Evolutionary conservation across 2,329 filamentous ascomycete species (phyloP), one percentile per base, ranked within the genome.

Genomic region (Pezizomycotina sp.): DNA sequence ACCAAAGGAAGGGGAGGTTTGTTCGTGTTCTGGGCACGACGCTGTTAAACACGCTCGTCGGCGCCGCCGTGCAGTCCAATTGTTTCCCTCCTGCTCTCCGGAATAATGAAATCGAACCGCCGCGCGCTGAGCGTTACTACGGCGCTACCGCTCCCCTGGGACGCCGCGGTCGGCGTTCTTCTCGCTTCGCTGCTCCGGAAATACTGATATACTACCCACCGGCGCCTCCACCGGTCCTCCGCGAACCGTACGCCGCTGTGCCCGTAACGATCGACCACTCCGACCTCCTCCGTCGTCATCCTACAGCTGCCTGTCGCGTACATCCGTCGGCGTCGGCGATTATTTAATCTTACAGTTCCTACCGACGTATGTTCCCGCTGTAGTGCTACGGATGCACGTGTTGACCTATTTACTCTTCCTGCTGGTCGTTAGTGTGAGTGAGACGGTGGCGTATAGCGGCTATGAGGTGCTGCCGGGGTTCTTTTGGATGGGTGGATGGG

Each of bases 181-280:
- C 54, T 61, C 34, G 70, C 63, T 0, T 53, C 76, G 9, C 27
- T 70, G 2, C 42, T 66, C n/a, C 62, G 73, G 36, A 80, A 60
- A 50, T 71, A 5, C 53, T 83, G 7, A 69, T 73, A 38, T 92
- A 91, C 55, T 66, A 71, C 49, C 64, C 82, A 92, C 58, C 73
- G 77, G 33, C 68, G 68, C 51, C 41, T 76, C 16, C 65, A 92
- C 6, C 82, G 92, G 57, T 54, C 54, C 27, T 53, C 46, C 15
- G 56, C 52, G 48, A 53, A 55, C 0, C 36, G 39, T 35, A 33
- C 28, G 20, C 28, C 49, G 2, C 41, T n/a, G n/a, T n/a, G n/a
- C n/a, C n/a, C n/a, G n/a, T n/a, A n/a, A n/a, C n/a, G n/a, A n/a
- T n/a, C n/a, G n/a, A n/a, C 62, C 30, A 59, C 68, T 38, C 54